A percentile compares a stretch with the other conserved stretches of the same genome.
Conservation (phyloP, 164 flowering plant species). For the Pachysandra terminalis region DNA sequence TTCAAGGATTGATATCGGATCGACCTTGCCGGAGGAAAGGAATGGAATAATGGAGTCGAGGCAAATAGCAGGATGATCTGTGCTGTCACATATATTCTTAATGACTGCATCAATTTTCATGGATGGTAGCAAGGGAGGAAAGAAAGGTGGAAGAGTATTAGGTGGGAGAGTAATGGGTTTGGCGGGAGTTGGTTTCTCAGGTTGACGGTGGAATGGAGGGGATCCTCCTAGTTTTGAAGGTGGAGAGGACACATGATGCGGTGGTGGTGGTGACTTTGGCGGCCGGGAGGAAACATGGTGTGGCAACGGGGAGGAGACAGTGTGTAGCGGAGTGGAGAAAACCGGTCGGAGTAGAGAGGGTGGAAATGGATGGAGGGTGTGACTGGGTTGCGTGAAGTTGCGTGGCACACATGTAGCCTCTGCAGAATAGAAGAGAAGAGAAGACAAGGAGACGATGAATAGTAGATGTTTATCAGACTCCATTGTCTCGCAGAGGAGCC, state of each 20-base stretch:
- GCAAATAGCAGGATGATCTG: slow-evolving; percentile 27
- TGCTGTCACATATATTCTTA: slow-evolving; percentile 19
- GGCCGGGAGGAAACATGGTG: background rate
- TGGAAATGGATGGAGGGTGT: background rate
- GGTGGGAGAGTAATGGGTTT: background rate
- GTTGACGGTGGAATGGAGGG: background rate
- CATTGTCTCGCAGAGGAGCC: slow-evolving; percentile 11
- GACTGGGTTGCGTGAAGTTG: background rate
- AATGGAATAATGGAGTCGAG: slow-evolving; percentile 19
- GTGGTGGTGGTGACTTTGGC: background rate
- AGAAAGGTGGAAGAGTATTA: background rate
- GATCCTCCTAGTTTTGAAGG: background rate
- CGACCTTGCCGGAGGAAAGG: background rate
- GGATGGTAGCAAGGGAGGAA: background rate
- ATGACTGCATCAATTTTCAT: slow-evolving; percentile 2
- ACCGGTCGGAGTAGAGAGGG: no score
- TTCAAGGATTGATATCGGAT: slow-evolving; percentile 11
- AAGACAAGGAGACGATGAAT: slow-evolving; percentile 8
- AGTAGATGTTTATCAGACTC: background rate
- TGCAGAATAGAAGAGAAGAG: slow-evolving; percentile 10
- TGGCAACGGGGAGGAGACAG: no score
- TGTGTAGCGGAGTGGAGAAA: no score
- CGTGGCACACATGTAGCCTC: slow-evolving; percentile 21
- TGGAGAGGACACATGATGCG: background rate
- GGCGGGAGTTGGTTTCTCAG: background rate